These are phyloP conservation scores for Beauveria brongniartii DNA, from an alignment of 2,329 filamentous ascomycete genomes.

Conservation along the genomic window DNA sequence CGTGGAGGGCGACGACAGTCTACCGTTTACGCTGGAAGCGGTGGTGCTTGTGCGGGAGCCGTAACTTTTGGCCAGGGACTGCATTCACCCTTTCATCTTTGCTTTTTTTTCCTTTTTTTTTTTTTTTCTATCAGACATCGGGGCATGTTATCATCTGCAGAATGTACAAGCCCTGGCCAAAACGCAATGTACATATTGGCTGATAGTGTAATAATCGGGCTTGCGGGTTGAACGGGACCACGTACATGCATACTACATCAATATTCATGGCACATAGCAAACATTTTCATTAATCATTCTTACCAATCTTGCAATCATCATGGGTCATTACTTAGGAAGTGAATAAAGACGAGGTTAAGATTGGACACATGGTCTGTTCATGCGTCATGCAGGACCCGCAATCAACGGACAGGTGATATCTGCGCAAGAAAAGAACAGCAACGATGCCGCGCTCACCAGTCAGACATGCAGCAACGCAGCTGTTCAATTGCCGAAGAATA, in stretches of 20 bases:
- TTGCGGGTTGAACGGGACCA: not conserved
- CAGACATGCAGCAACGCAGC: no score
- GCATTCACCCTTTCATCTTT: not conserved
- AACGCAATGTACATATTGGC: not conserved
- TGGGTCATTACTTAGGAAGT: no score
- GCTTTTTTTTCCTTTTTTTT: not conserved
- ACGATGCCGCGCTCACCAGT: no score
- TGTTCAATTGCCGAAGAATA: no score
- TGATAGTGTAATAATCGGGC: not conserved
- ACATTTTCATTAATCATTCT: not conserved
- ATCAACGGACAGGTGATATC: no score
- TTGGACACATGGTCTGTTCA: no score
- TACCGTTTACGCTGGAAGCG: not conserved
- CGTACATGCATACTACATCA: not conserved
- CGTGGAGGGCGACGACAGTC: not conserved
- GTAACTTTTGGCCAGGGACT: not conserved
- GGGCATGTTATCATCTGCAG: not conserved
- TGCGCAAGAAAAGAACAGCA: no score
- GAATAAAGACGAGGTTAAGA: no score
- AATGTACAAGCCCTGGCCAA: not conserved
- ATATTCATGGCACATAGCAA: not conserved
- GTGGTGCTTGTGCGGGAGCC: not conserved
- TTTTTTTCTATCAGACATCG: not conserved
- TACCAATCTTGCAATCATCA: no score
- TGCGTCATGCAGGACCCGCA: no score